Conservation (phyloP, 495 filamentous ascomycete genomes). For the Arthonia radiata region DNA sequence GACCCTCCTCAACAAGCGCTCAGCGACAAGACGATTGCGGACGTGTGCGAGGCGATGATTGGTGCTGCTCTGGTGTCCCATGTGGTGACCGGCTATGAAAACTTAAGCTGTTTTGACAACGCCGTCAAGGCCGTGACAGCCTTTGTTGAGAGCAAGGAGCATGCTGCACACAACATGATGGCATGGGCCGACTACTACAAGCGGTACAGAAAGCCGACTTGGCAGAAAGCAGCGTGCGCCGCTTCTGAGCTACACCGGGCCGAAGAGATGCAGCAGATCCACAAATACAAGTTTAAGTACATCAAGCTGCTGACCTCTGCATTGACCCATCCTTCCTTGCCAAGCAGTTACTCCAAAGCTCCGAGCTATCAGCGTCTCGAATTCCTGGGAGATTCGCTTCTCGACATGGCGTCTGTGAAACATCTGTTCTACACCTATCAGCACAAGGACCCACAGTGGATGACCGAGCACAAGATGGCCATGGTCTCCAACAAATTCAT, state of each 20-base stretch:
- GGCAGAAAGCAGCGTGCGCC: constrained; percentile 34
- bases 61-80: constrained; percentile 59
- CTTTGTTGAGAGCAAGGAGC: constrained; percentile 38
- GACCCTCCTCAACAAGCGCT: constrained; percentile 35
- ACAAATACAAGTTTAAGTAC: constrained; percentile 61
- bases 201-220: constrained; percentile 45
- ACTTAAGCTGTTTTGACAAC: constrained; percentile 54
- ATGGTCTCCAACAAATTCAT: constrained; percentile 97
- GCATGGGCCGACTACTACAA: constrained; percentile 46
- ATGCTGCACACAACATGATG: constrained; percentile 45
- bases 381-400: constrained; percentile 73
- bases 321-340: constrained; percentile 71
- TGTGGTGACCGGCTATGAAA: constrained; percentile 18
- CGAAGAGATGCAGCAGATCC: constrained; percentile 31
- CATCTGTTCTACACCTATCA: constrained; percentile 56
- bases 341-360: constrained; percentile 42
- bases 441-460: constrained; percentile 74
- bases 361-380: constrained; percentile 84
- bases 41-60: constrained; percentile 89
- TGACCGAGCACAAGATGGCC: constrained; percentile 98
- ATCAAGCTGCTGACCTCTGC: constrained; percentile 60
- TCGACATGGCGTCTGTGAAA: constrained; percentile 71
- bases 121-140: constrained; percentile 64
- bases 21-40: constrained; percentile 80
- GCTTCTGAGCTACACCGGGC: constrained; percentile 42